Base-by-base conservation (phyloP, 192 early-diverging fungal genomes). In the Mortierella hygrophila region DNA sequence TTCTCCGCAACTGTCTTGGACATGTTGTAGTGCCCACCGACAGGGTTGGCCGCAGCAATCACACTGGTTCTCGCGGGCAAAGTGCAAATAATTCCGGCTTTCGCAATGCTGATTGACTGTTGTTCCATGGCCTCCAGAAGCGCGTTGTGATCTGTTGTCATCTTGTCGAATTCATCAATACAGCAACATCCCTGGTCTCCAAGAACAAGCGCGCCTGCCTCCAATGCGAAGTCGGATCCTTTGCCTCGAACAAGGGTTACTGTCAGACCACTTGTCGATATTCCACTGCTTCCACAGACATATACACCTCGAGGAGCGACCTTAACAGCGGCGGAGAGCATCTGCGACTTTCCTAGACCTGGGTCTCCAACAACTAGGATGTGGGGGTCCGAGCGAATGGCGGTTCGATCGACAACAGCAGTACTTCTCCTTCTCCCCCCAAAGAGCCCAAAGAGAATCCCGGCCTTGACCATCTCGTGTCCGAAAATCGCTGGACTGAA, bases 111-210 rank as follows among this genome's bases (percentile, higher is more conserved):
- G 37, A 97, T 96, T 3, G 94, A 94, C 79, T 97, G 96, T 81
- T 97, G 96, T 79, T 95, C 94, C 95, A 98, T 97, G 15, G 97
- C 96, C 82, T 98, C 97, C 41, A 96, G 82, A 37, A 94, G 83
- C 80, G 96, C 92, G 91, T 90, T 91, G 87, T 96, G 93, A 57
- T 97, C 96, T 26, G 90, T 91, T 8, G 93, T 94, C 92, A 97
- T 95, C 81, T 97, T 98, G 84, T 97, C 96, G 89, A 98, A 97
- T 87, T 98, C 97, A 79, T 98, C 97, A 77, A 97, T 97, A 26
- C 96, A 91, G 74, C 97, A 98, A 55, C 95, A 94, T 32, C 97
- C 97, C 88, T 95, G 94, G 88, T 98, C 96, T 38, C 94, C 95
- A 80, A 97, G 93, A n/a, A 97, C 96, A 44, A 98, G 86, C 2